Conservation (phyloP, 805 yeast genomes). For the Ogataea dorogensis region DNA sequence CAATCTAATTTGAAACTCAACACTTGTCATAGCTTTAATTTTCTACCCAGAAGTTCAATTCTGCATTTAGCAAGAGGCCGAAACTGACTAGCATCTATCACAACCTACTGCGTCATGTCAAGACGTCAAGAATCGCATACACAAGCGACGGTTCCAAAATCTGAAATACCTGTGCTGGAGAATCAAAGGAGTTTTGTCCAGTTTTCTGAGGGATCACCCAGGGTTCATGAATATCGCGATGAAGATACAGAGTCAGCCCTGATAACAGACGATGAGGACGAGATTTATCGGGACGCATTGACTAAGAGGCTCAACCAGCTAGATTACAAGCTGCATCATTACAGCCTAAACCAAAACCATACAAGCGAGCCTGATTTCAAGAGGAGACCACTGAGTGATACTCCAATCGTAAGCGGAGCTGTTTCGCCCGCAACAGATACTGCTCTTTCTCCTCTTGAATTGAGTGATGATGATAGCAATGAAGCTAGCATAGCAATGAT, state of each 20-base stretch:
- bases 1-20: too few relatives aligned
- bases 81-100: too few relatives aligned
- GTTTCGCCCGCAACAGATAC: conserved; percentile 46
- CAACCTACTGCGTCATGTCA: too few relatives aligned
- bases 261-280: conserved; percentile 22
- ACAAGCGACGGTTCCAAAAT: too few relatives aligned
- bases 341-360: conserved; percentile 5
- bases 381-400: conserved; percentile 70
- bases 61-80: too few relatives aligned
- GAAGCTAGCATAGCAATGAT: conserved; percentile 11
- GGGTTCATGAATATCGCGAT: conserved; percentile 16
- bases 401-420: conserved; percentile 61
- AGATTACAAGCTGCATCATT: conserved; percentile 10
- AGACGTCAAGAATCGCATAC: too few relatives aligned
- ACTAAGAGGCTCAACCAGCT: not conserved
- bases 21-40: too few relatives aligned
- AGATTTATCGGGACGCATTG: not conserved
- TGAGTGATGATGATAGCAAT: conserved; percentile 31
- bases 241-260: conserved; percentile 25
- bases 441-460: conserved; percentile 25
- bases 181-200: conserved; percentile 17
- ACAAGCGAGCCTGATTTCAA: conserved; percentile 42
- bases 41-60: too few relatives aligned
- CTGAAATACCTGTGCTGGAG: not conserved
- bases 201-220: conserved; percentile 19